Evolutionary conservation across 805 yeast genomes (phyloP), one percentile per base, ranked within the genome.

Genomic region (Candida takata): DNA sequence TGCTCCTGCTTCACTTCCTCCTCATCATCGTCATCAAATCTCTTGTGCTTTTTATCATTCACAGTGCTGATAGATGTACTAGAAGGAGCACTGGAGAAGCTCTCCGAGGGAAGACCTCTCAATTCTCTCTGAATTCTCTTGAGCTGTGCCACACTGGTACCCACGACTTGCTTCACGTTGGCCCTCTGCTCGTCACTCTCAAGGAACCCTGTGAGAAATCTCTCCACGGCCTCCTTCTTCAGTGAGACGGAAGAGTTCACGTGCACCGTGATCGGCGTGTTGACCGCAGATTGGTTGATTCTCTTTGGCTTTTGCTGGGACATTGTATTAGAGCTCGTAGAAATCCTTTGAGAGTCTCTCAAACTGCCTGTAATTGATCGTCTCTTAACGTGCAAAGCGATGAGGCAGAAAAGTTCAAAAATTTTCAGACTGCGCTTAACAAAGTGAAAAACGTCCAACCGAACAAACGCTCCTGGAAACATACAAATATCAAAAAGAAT

Each of bases 121-220:
- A 84, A 71, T 44, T 81, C 85, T 60, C 95, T 71, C 53, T 80
- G 90, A 27, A 83, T 64, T 54, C 95, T 70, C 49, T 67, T 71
- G 49, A 84, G 64, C 62, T 84, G 95, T 39, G 83, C 52, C 9
- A 65, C 18, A 5, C 65, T 55, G 16, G 52, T 55, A 36, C 34
- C 56, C 26, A 35, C 36, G 5, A 36, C 29, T 34, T 60, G 50
- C 26, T 58, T 36, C 26, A 29, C 38, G 32, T 15, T 36, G 24
- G 37, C 57, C 39, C 51, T 41, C 40, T 38, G 46, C 28, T 47
- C 54, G 20, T 45, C 49, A 12, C 33, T 33, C 12, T 52, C 55
- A 34, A 75, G 62, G 51, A 70, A 72, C 21, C 60, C 58, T 15
- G 70, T 57, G 37, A 72, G 53, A 16, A 67, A 43, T 31, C 55